Conservation (phyloP, 2,329 filamentous ascomycete species). For the Trichophyton mentagrophytes region DNA sequence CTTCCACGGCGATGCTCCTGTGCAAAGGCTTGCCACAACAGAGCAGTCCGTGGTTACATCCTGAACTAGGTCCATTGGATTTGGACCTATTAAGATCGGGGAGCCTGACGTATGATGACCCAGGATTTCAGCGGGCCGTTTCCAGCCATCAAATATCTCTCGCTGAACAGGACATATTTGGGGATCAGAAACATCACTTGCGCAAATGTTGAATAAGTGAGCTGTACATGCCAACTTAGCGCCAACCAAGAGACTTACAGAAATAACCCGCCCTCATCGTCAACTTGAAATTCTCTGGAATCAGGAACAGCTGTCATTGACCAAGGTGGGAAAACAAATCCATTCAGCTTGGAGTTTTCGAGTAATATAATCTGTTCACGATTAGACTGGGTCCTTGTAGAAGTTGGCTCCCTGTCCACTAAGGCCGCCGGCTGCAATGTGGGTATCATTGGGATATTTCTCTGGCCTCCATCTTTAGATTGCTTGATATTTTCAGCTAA, state of each 20-base stretch:
- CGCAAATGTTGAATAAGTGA: conserved; percentile 11
- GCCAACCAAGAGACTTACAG: conserved; percentile 37
- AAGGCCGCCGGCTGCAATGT: conserved; percentile 11
- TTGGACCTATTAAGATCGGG: conserved; percentile 45
- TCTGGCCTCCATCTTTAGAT: conserved; percentile 13
- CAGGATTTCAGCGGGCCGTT: conserved; percentile 58
- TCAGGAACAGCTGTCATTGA: conserved; percentile 41
- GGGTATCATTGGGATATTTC: conserved; percentile 13
- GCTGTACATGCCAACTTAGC: background rate
- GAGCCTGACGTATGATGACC: conserved; percentile 9
- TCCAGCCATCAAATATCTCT: conserved; percentile 72
- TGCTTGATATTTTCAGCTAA: conserved; percentile 64
- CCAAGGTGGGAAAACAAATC: conserved; percentile 78
- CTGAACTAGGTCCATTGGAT: conserved; percentile 72
- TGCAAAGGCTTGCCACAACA: conserved; percentile 88
- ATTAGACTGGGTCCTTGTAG: conserved; percentile 50
- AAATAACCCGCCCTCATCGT: conserved; percentile 43
- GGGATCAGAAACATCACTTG: conserved; percentile 56
- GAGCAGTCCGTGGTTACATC: conserved; percentile 95
- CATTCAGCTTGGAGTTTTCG: conserved; percentile 67
- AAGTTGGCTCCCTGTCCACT: conserved; percentile 36
- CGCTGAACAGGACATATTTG: conserved; percentile 62
- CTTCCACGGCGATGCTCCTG: conserved; percentile 56
- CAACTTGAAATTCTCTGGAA: conserved; percentile 48
- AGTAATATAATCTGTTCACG: conserved; percentile 65